These are phyloP conservation scores for Neoarthrinium moseri DNA, from an alignment of 2,329 filamentous ascomycete species.

Conservation along the genomic window DNA sequence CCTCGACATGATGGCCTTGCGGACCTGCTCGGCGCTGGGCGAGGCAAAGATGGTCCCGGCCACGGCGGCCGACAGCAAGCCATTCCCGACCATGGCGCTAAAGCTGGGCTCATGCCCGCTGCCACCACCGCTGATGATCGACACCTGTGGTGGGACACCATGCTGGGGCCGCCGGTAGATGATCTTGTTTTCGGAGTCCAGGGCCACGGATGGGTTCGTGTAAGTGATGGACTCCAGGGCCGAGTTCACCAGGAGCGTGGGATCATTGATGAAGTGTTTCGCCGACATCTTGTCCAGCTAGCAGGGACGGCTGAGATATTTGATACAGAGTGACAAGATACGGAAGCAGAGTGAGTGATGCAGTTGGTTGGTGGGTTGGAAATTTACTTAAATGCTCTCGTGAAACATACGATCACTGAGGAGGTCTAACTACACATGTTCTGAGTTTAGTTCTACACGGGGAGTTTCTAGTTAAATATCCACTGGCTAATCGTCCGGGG, in stretches of 20 bases:
- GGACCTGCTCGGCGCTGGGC: constrained; percentile 79
- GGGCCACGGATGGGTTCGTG: constrained; percentile 79
- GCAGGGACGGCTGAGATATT: not conserved
- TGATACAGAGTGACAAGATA: no score
- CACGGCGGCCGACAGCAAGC: constrained; percentile 77
- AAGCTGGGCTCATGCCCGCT: constrained; percentile 90
- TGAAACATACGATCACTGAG: no score
- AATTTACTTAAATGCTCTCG: no score
- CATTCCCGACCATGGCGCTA: constrained; percentile 78
- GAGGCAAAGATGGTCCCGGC: constrained; percentile 86
- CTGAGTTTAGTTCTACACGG: no score
- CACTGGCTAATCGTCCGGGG: no score
- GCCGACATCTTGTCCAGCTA: constrained; percentile 41
- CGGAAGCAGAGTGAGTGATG: no score
- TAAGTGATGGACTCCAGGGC: constrained; percentile 76
- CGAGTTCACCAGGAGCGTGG: constrained; percentile 72
- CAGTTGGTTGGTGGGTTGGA: no score
- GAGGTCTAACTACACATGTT: not conserved
- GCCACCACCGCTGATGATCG: constrained; percentile 84
- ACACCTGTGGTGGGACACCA: constrained; percentile 58
- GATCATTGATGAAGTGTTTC: constrained; percentile 90
- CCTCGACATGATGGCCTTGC: constrained; percentile 69
- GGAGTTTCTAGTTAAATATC: no score
- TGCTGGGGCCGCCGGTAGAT: constrained; percentile 67
- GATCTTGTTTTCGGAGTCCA: constrained; percentile 80